Conservation (phyloP, 2,329 filamentous ascomycete species). For the Plectosphaerella sp. region DNA sequence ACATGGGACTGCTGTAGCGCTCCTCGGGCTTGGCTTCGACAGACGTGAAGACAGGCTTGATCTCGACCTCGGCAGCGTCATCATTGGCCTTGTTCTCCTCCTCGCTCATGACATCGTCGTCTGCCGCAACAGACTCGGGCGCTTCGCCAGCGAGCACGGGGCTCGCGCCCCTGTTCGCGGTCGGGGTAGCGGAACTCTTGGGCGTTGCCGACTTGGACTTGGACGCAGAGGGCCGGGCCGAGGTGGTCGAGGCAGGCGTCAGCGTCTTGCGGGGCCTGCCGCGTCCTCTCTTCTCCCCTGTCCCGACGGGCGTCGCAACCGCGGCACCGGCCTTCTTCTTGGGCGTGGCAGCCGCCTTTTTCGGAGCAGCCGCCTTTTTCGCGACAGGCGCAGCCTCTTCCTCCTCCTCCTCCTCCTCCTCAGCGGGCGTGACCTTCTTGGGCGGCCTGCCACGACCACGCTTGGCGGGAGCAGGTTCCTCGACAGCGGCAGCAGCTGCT, state of each 20-base stretch:
- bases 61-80: too few relatives aligned
- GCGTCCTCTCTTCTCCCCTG: constrained; percentile 18
- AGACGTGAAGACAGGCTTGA: too few relatives aligned
- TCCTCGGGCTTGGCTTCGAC: not conserved
- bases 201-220: not conserved
- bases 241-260: constrained; percentile 13
- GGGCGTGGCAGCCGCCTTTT: not conserved
- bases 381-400: too few relatives aligned
- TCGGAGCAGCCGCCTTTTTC: not conserved
- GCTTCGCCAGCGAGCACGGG: too few relatives aligned
- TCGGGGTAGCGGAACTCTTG: constrained; percentile 2
- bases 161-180: constrained; percentile 1
- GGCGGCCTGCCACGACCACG: not conserved
- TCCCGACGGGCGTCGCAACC: not conserved
- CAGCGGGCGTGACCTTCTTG: not conserved
- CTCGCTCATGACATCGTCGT: not conserved
- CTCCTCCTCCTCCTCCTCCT: too few relatives aligned
- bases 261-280: constrained; percentile 24
- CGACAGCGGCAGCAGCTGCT: not conserved
- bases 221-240: constrained; percentile 4
- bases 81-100: not conserved
- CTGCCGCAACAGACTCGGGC: too few relatives aligned
- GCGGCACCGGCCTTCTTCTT: constrained; percentile 1
- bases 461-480: constrained; percentile 1
- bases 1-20: not conserved